phyloP scores from a whole-genome alignment of 345 rosid species.

The Noccaea caerulescens region DNA sequence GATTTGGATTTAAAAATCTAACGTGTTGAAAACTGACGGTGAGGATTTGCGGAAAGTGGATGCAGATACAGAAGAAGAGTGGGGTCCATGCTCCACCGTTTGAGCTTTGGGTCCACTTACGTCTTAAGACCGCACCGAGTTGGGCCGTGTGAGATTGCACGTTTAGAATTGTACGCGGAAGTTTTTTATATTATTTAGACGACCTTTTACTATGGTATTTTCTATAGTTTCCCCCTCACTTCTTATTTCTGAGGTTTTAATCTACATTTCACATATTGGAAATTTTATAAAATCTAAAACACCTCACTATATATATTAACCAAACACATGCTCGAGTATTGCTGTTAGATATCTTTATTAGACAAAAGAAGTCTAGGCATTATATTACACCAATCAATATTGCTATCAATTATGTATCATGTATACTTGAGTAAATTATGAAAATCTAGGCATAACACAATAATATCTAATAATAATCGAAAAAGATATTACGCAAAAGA shows the following conservation, averaged over 20 bases:
- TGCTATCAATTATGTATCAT: neutral
- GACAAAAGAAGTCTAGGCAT: too few species aligned
- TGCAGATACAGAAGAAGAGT: slow-evolving; percentile 31
- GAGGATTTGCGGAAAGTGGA: slow-evolving; percentile 35
- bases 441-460: slow-evolving; percentile 6
- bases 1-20: slow-evolving; percentile 11
- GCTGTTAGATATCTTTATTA: too few species aligned
- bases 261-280: neutral
- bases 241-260: neutral
- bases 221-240: neutral
- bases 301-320: too few species aligned
- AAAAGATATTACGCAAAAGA: slow-evolving; percentile 30
- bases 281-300: neutral
- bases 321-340: neutral
- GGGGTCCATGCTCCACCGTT: slow-evolving; percentile 34
- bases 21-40: slow-evolving; percentile 27
- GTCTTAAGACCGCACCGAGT: slow-evolving; percentile 36
- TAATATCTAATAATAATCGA: slow-evolving; percentile 19
- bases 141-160: slow-evolving; percentile 16
- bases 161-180: slow-evolving; percentile 16
- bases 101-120: slow-evolving; percentile 29
- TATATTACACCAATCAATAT: too few species aligned
- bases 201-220: neutral
- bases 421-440: neutral
- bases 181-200: neutral